Base-by-base conservation (phyloP, 2,329 filamentous ascomycete species). In the Aspergillus hortae region DNA sequence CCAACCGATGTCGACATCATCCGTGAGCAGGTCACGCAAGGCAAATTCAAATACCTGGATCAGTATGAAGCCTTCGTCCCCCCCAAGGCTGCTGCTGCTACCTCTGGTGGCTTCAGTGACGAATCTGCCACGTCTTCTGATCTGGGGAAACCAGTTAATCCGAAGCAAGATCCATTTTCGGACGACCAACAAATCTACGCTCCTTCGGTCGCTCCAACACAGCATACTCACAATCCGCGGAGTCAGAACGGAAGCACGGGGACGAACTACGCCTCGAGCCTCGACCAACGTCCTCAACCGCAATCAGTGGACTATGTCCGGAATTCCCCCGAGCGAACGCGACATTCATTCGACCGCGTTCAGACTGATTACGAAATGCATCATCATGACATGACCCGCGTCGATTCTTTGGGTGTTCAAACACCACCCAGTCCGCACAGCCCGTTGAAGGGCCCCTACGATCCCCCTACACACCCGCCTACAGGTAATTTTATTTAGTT, bases 1-100 rank as follows among this genome's bases (percentile, higher is more conserved):
- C 94, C 94, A 4, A 87, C 88, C 60, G 94, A 99, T 64, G 86
- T 96, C 53, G 94, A 99, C 69, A 95, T 99, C 58, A 86, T 99
- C 64, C 90, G 94, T 44, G 94, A 99, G 72, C 91, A 97, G 75
- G 85, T 95, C 55, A 83, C 83, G 25, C 80, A 86, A 74, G 94
- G 94, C 60, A 86, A 87, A 65, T 97, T 95, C 69, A 84, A 88
- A 59, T 83, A 90, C 63, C 78, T 92, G 46, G 81, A 85, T 51
- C 71, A 83, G 38, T 76, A 76, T 47, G 79, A 80, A 48, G 74
- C 77, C 5, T 77, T 75, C 41, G 67, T 78, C 32, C 76, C 77
- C n/a, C 75, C 75, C n/a, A 74, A 75, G 54, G 67, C 67, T 48
- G 67, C 68, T 63, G 52, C 72, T 63, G 52, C 72, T 56, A 58